Conservation (phyloP, 176 grass and related monocot species). For the Cenchrus americanus region DNA sequence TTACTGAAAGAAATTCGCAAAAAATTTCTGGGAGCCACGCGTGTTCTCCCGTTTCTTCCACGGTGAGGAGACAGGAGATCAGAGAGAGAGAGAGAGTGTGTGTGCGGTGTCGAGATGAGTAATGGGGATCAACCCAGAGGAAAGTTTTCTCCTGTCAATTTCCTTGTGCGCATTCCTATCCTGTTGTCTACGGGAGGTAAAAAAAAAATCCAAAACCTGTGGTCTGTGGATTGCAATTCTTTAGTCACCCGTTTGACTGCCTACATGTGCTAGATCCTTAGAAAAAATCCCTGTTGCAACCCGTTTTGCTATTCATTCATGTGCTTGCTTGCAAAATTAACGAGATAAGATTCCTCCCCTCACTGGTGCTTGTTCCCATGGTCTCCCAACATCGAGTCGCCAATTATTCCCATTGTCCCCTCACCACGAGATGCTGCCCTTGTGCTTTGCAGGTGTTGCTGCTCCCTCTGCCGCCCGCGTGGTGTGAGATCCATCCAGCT, state of each 20-base stretch:
- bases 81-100: neutral
- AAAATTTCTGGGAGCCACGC: neutral
- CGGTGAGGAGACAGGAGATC: neutral
- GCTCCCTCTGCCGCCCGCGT: constrained; percentile 32
- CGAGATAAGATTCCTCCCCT: constrained; percentile 73
- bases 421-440: constrained; percentile 72
- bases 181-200: neutral
- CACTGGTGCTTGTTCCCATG: constrained; percentile 67
- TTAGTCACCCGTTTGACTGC: constrained; percentile 58
- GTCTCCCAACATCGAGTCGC: constrained; percentile 78
- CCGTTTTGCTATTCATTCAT: constrained; percentile 55
- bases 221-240: constrained; percentile 46
- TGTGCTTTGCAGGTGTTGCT: constrained; percentile 62
- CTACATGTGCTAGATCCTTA: constrained; percentile 49
- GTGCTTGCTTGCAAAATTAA: constrained; percentile 51
- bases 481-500: constrained; percentile 53
- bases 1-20: neutral
- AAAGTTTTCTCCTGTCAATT: neutral
- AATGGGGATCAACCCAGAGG: constrained; percentile 21
- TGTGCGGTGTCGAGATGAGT: neutral
- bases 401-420: constrained; percentile 80
- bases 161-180: constrained; percentile 34
- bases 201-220: neutral
- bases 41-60: neutral
- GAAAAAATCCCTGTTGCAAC: constrained; percentile 18